Base-by-base conservation (phyloP, 805 yeast genomes). In the Ogataea parapolymorpha region DNA sequence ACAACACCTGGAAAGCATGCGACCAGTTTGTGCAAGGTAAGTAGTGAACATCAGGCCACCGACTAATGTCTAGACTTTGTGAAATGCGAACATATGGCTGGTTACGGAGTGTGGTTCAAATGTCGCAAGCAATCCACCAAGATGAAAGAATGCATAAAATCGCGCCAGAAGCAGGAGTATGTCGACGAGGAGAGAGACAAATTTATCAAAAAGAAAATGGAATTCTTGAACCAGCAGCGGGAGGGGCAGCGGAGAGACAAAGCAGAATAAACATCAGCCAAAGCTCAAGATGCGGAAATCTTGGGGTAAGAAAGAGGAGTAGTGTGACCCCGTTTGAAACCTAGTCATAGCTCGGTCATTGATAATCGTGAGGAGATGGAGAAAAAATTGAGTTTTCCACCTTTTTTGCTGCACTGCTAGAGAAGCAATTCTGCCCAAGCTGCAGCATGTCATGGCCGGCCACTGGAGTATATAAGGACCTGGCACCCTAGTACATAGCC, bases 131-230 rank as follows among this genome's bases (percentile, higher is more conserved):
- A 74, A 43, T 76, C 80, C 49, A 69, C 73, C 39, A 72, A 68
- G 12, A 78, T 84, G 76, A 68, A 75, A 50, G 74, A 66, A 6
- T 87, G 96, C 63, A 78, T 87, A 35, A 61, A 71, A 15, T 63
- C 68, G 16, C 77, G 75, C 49, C 88, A 84, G 62, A 70, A 70
- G 33, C 75, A 77, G 48, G 77, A 79, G 50, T 82, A 72, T 50
- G 72, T 84, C 42, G 95, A 87, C 59, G 70, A 67, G 32, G 86
- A 85, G 56, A 70, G 88, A 50, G 88, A 82, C 51, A 63, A 74
- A 37, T 68, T 79, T 46, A 79, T 87, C 28, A 62, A 72, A 40
- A 79, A 78, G 50, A 86, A 85, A 56, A 63, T 68, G 27, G 67
- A 62, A 45, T 61, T 58, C 45, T 46, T 63, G 44, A 66, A 67